Conservation (phyloP, 2,329 filamentous ascomycete species). For the Trichoderma hamatum region DNA sequence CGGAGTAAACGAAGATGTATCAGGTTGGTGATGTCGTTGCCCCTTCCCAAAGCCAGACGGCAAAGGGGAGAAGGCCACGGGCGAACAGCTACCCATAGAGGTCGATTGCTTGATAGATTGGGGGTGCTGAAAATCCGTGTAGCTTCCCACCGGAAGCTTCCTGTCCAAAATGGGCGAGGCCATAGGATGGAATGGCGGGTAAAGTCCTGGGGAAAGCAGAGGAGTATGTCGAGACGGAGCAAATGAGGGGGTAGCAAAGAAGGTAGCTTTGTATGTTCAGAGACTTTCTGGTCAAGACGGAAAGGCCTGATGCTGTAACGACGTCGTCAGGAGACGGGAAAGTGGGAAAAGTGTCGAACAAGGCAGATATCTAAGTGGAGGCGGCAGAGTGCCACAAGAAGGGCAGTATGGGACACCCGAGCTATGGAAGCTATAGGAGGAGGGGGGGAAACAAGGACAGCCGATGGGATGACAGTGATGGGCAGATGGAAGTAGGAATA, state of each 20-base stretch:
- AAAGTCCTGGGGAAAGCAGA: not conserved
- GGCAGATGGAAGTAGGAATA: not conserved
- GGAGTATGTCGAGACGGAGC: not conserved
- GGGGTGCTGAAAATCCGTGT: conserved; percentile 37
- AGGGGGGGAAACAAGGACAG: conserved; percentile 8
- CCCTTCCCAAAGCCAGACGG: conserved; percentile 31
- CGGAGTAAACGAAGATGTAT: conserved; percentile 31
- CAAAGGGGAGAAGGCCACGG: conserved; percentile 34
- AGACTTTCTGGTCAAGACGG: conserved; percentile 2
- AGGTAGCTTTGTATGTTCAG: conserved; percentile 4
- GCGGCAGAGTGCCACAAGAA: conserved; percentile 29
- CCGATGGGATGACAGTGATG: conserved; percentile 25
- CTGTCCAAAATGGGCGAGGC: conserved; percentile 37
- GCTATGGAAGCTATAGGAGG: conserved; percentile 11
- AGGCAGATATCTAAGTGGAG: conserved; percentile 29
- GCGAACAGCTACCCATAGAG: conserved; percentile 35
- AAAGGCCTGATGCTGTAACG: conserved; percentile 22
- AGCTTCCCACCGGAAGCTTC: conserved; percentile 37
- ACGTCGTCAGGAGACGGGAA: conserved; percentile 12
- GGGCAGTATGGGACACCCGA: conserved; percentile 28
- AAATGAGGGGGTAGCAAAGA: not conserved
- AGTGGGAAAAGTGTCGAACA: conserved; percentile 17
- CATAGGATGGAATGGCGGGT: conserved; percentile 30
- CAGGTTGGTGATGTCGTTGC: conserved; percentile 33
- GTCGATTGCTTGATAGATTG: conserved; percentile 37